Evolutionary conservation across 2,329 filamentous ascomycete species (phyloP).

Genomic region (Alternaria novae-zelandiae): DNA sequence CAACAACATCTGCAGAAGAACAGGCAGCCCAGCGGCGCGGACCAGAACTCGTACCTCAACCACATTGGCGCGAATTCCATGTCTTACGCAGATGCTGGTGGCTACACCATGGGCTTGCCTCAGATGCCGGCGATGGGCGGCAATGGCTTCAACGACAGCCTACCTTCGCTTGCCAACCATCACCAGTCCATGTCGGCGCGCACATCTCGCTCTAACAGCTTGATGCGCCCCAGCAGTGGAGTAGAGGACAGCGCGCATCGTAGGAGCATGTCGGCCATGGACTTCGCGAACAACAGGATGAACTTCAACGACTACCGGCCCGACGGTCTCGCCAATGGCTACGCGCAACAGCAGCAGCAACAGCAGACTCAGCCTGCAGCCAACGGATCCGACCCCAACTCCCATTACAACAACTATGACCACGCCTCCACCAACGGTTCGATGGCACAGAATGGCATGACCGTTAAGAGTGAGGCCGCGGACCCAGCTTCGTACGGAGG

Average conservation of each 20-base stretch:
- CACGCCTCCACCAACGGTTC: slow-evolving; percentile 38
- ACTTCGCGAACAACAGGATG: slow-evolving; percentile 40
- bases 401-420: slow-evolving; percentile 45
- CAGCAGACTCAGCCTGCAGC: slow-evolving; percentile 11
- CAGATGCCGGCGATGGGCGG: slow-evolving; percentile 41
- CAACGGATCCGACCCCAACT: slow-evolving; percentile 26
- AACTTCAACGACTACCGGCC: slow-evolving; percentile 48
- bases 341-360: slow-evolving; percentile 24
- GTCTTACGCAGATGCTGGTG: slow-evolving; percentile 38
- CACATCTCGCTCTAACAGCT: slow-evolving; percentile 57
- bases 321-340: slow-evolving; percentile 37
- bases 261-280: slow-evolving; percentile 45
- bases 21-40: slow-evolving; percentile 38
- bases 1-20: slow-evolving; percentile 85
- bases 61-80: slow-evolving; percentile 43
- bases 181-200: slow-evolving; percentile 55
- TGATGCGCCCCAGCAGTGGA: slow-evolving; percentile 52
- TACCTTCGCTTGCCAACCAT: slow-evolving; percentile 48
- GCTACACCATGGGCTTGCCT: slow-evolving; percentile 44
- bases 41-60: slow-evolving; percentile 46
- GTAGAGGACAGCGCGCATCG: slow-evolving; percentile 42
- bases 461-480: slow-evolving; percentile 41
- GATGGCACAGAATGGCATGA: slow-evolving; percentile 44
- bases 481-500: slow-evolving; percentile 41
- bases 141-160: slow-evolving; percentile 46